Conservation (phyloP, 129 eudicot species). For the Cynara cardunculus region DNA sequence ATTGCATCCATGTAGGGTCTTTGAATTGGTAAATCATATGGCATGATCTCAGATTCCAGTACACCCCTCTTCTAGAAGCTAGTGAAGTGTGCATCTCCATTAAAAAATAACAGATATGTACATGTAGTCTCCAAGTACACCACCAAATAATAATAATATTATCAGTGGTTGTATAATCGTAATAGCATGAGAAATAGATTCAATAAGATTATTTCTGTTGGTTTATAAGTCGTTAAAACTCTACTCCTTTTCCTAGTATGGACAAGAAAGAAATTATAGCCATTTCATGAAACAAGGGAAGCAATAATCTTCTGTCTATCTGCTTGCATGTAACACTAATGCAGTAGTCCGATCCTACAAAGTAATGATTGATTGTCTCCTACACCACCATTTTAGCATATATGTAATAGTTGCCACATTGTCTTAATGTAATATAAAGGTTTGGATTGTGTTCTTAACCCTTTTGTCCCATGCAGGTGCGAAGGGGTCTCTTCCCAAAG, state of each 20-base stretch:
- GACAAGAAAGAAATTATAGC: neutral
- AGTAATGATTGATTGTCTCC: neutral
- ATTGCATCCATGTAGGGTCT: too few relatives aligned
- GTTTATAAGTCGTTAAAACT: neutral
- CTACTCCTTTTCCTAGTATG: neutral
- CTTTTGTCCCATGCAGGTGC: constrained; percentile 51
- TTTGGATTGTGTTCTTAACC: constrained; percentile 9
- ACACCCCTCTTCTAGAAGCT: too few relatives aligned
- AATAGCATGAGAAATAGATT: neutral
- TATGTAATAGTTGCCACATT: constrained; percentile 3
- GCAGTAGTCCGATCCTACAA: neutral
- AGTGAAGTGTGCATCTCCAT: neutral
- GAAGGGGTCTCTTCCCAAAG: constrained; percentile 53
- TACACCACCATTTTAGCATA: neutral
- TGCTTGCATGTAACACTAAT: neutral
- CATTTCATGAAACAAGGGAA: neutral
- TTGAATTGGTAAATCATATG: neutral
- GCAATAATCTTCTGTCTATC: neutral
- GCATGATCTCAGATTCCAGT: neutral
- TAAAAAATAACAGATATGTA: too few relatives aligned
- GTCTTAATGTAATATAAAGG: neutral
- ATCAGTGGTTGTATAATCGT: neutral
- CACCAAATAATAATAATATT: neutral
- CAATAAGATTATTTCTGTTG: neutral
- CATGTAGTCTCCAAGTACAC: too few relatives aligned